phyloP scores from a whole-genome alignment of 179 eudicot genomes.

The Actinidia polygama region DNA sequence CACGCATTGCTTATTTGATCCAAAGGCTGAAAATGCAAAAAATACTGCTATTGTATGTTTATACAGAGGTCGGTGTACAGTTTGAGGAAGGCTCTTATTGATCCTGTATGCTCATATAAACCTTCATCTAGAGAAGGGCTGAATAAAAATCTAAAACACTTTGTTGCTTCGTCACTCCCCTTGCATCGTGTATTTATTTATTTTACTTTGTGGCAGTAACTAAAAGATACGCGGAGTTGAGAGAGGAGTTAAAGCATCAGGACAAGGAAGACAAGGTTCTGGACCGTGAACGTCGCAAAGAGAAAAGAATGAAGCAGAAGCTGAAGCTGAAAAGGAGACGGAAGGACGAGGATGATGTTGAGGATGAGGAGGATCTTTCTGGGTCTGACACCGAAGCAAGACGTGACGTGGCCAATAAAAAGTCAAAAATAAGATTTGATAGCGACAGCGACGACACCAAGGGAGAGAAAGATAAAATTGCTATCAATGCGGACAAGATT shows the following conservation, averaged over 20 bases:
- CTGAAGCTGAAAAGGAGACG: constrained; percentile 63
- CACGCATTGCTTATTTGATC: not conserved
- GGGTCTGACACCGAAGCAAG: constrained; percentile 51
- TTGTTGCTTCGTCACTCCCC: not conserved
- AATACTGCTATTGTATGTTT: not conserved
- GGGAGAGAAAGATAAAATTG: constrained; percentile 24
- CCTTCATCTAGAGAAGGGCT: not conserved
- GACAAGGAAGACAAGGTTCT: constrained; percentile 78
- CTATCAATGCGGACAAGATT: constrained; percentile 33
- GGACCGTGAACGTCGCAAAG: constrained; percentile 68
- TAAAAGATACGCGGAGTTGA: constrained; percentile 54
- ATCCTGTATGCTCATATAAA: not conserved
- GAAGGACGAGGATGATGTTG: constrained; percentile 55
- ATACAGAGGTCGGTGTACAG: not conserved
- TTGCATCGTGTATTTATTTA: not conserved
- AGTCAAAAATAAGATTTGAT: constrained; percentile 50
- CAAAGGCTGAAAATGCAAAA: not conserved
- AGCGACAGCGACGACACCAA: constrained; percentile 49
- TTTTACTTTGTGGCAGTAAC: constrained; percentile 48
- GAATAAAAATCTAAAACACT: not conserved
- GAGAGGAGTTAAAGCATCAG: constrained; percentile 53
- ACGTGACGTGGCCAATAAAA: constrained; percentile 39
- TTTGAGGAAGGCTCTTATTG: not conserved
- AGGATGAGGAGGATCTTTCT: constrained; percentile 44
- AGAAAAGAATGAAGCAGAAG: constrained; percentile 67